Evolutionary conservation across 2,329 filamentous ascomycete species (phyloP).

Genomic region (Trichoderma koningiopsis): DNA sequence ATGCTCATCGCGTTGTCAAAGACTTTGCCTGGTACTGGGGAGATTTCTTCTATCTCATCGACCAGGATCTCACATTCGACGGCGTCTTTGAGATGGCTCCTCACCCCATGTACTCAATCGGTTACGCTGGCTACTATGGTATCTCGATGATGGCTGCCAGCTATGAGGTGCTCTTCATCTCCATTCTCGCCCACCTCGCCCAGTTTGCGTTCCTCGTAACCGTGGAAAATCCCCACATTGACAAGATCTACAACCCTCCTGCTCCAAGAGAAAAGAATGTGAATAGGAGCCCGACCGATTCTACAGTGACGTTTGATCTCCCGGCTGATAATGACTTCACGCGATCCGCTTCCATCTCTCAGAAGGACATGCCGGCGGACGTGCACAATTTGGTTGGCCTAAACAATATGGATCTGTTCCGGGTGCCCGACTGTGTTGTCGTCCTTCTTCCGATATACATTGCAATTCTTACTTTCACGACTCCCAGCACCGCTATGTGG

Average conservation of each 20-base stretch:
- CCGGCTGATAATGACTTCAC: constrained; percentile 32
- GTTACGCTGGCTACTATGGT: constrained; percentile 96
- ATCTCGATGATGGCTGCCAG: constrained; percentile 98
- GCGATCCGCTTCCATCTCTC: constrained; percentile 31
- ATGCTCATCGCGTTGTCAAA: constrained; percentile 96
- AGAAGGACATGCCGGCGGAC: constrained; percentile 56
- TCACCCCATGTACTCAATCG: constrained; percentile 98
- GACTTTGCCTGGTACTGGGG: constrained; percentile 99
- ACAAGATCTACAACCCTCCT: constrained; percentile 94
- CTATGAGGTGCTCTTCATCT: constrained; percentile 96
- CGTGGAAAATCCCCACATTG: constrained; percentile 96
- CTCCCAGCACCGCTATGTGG: constrained; percentile 74
- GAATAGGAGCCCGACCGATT: constrained; percentile 39
- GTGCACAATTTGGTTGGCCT: constrained; percentile 84
- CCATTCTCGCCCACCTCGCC: constrained; percentile 88
- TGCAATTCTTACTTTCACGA: constrained; percentile 70
- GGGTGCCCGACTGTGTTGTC: constrained; percentile 80
- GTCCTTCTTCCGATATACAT: constrained; percentile 77
- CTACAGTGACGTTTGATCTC: constrained; percentile 33
- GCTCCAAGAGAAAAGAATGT: constrained; percentile 65
- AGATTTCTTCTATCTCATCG: constrained; percentile 98
- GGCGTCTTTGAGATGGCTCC: constrained; percentile 99
- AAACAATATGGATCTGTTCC: constrained; percentile 83
- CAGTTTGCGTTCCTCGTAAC: constrained; percentile 91
- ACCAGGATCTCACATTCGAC: constrained; percentile 96